Evolutionary conservation across 1,139 yeast species (phyloP).

Genomic region (Yamadazyma triangularis): DNA sequence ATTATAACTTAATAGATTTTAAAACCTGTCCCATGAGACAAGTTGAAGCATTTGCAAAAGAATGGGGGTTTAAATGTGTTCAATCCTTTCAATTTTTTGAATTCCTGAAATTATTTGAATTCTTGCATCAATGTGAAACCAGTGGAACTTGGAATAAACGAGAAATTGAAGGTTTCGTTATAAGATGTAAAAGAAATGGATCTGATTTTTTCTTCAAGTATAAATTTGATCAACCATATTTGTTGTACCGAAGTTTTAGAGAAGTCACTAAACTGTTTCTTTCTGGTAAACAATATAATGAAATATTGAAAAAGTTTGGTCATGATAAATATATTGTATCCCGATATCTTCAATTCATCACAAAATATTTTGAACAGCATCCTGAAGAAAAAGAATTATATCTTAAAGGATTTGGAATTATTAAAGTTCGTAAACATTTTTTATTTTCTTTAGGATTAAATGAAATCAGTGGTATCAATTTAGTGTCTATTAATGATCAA

Average conservation of each 20-base stretch:
- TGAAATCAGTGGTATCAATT: constrained; percentile 29
- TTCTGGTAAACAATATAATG: constrained; percentile 28
- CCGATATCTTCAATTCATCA: constrained; percentile 65
- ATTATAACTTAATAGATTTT: constrained; percentile 61
- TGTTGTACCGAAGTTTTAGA: constrained; percentile 85
- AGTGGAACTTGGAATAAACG: constrained; percentile 68
- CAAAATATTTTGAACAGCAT: constrained; percentile 46
- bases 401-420: constrained; percentile 64
- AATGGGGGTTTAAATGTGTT: constrained; percentile 70
- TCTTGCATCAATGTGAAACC: constrained; percentile 53
- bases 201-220: constrained; percentile 73
- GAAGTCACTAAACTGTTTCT: constrained; percentile 72
- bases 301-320: constrained; percentile 35
- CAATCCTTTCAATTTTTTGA: constrained; percentile 38
- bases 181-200: constrained; percentile 48
- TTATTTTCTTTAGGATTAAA: constrained; percentile 38
- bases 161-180: constrained; percentile 92
- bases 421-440: constrained; percentile 61
- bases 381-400: constrained; percentile 44
- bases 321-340: constrained; percentile 58
- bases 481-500: constrained; percentile 20
- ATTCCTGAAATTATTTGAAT: constrained; percentile 39
- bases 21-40: constrained; percentile 56
- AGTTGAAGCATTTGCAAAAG: constrained; percentile 56
- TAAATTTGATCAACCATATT: constrained; percentile 93